These are phyloP conservation scores for Bryopsis sp. DNA, from an alignment of 139 green algal genomes.

Conservation along the genomic window DNA sequence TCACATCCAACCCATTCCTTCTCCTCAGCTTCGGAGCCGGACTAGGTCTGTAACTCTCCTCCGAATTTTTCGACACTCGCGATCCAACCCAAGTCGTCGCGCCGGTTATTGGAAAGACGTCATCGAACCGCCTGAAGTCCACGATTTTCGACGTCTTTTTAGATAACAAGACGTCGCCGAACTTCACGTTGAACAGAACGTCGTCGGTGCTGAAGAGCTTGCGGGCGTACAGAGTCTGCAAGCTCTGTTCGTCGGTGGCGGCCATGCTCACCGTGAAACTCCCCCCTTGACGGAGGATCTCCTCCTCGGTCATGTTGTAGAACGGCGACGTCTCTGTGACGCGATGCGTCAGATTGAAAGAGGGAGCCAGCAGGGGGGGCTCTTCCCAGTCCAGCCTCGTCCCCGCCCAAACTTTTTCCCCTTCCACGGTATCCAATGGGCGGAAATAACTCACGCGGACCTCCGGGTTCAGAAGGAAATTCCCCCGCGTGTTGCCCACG, in stretches of 20 bases:
- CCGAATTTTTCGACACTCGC: too few relatives aligned
- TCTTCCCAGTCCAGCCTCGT: slow-evolving; percentile 15
- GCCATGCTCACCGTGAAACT: slow-evolving; percentile 7
- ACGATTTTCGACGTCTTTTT: too few relatives aligned
- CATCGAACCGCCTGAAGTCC: too few relatives aligned
- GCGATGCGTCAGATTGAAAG: slow-evolving; percentile 24
- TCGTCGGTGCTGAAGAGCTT: not conserved
- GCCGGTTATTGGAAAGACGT: too few relatives aligned
- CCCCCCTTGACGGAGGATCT: slow-evolving; percentile 3
- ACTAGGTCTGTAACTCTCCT: too few relatives aligned
- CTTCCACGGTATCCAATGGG: slow-evolving; percentile 23
- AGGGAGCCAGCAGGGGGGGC: slow-evolving; percentile 25
- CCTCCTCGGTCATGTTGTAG: slow-evolving; percentile 16
- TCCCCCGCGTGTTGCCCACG: slow-evolving; percentile 27
- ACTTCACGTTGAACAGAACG: not conserved
- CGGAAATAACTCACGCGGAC: slow-evolving; percentile 21
- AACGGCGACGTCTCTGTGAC: slow-evolving; percentile 17
- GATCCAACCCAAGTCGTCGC: too few relatives aligned
- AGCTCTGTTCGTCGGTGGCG: slow-evolving; percentile 21
- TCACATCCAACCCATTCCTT: too few relatives aligned
- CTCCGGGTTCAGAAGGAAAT: slow-evolving; percentile 29
- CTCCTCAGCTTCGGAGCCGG: too few relatives aligned
- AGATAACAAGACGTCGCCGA: too few relatives aligned
- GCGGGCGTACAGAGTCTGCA: slow-evolving; percentile 20
- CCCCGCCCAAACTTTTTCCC: slow-evolving; percentile 20